A percentile compares a stretch with the other conserved stretches of the same genome.
These are phyloP conservation scores for Fraxinus baroniana DNA, from an alignment of 305 asterid genomes.

Conservation along the genomic window DNA sequence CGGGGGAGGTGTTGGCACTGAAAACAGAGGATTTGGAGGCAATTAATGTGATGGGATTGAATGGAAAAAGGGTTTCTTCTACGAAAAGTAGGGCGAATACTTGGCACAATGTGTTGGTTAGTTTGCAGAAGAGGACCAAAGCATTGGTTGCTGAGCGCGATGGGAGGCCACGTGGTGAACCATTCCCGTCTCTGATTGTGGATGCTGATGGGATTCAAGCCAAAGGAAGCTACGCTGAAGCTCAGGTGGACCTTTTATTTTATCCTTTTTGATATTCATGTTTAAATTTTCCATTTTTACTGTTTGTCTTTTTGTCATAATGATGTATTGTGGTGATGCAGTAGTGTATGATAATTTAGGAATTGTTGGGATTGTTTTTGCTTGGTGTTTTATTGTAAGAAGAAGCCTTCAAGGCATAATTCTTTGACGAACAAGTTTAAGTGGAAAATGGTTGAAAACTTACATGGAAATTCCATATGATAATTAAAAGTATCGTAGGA, in stretches of 20 bases:
- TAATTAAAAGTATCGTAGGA: conserved; percentile 6
- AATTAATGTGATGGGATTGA: conserved; percentile 54
- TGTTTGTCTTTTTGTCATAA: not conserved
- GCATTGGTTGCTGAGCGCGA: conserved; percentile 60
- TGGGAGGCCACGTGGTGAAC: conserved; percentile 58
- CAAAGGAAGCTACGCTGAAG: conserved; percentile 90
- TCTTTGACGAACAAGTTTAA: not conserved
- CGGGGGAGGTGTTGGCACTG: conserved; percentile 68
- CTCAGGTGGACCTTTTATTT: conserved; percentile 61
- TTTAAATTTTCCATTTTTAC: not conserved
- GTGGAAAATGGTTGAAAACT: not conserved
- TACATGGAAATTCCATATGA: not conserved
- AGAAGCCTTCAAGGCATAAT: conserved; percentile 8
- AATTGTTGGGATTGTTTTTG: not conserved
- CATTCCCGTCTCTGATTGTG: conserved; percentile 74
- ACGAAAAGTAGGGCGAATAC: conserved; percentile 61
- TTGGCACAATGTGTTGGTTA: conserved; percentile 88
- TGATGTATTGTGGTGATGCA: conserved; percentile 15
- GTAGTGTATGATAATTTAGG: conserved; percentile 13
- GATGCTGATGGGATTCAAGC: conserved; percentile 71
- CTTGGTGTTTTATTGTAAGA: not conserved
- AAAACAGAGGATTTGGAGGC: conserved; percentile 72
- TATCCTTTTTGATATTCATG: not conserved
- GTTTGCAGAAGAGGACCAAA: conserved; percentile 82
- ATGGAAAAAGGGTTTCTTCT: conserved; percentile 41